phyloP scores from a whole-genome alignment of 192 early-diverging fungal genomes.

The Coemansia sp. region DNA sequence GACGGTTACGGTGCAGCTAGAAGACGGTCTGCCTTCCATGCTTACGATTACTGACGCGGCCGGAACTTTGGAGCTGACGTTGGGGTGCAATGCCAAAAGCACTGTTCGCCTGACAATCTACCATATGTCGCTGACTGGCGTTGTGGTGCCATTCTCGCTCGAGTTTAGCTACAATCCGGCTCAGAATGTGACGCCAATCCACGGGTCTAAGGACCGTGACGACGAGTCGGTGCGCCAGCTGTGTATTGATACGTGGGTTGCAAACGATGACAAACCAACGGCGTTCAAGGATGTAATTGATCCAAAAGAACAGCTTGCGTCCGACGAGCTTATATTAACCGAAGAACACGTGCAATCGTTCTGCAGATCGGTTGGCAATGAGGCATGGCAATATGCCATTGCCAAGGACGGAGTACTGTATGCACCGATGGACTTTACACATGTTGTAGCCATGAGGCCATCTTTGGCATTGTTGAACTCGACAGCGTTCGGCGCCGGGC shows the following conservation, averaged over 20 bases:
- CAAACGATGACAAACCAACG: slow-evolving; percentile 1
- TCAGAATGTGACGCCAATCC: too few species aligned
- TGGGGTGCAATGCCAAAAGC: slow-evolving; percentile 78
- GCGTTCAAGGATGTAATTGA: slow-evolving; percentile 3
- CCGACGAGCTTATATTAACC: slow-evolving; percentile 4
- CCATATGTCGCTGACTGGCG: too few species aligned
- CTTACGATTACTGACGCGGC: slow-evolving; percentile 25
- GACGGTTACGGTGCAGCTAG: not conserved
- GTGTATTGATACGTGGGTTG: slow-evolving; percentile 10
- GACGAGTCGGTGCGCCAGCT: too few species aligned
- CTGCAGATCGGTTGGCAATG: slow-evolving; percentile 46
- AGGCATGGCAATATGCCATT: slow-evolving; percentile 58
- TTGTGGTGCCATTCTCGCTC: too few species aligned
- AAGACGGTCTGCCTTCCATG: not conserved
- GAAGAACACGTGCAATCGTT: not conserved
- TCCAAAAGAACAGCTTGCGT: not conserved
- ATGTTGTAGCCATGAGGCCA: slow-evolving; percentile 72
- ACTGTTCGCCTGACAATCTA: too few species aligned
- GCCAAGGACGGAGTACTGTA: slow-evolving; percentile 41
- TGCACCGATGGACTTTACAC: slow-evolving; percentile 90
- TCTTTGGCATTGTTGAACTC: slow-evolving; percentile 79
- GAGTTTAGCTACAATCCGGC: too few species aligned
- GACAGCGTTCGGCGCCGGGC: slow-evolving; percentile 81
- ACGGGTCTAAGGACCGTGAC: too few species aligned
- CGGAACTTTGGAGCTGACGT: slow-evolving; percentile 71